These are phyloP conservation scores for Aaosphaeria pasadenensis DNA, from an alignment of 2,329 filamentous ascomycete genomes.

Conservation along the genomic window DNA sequence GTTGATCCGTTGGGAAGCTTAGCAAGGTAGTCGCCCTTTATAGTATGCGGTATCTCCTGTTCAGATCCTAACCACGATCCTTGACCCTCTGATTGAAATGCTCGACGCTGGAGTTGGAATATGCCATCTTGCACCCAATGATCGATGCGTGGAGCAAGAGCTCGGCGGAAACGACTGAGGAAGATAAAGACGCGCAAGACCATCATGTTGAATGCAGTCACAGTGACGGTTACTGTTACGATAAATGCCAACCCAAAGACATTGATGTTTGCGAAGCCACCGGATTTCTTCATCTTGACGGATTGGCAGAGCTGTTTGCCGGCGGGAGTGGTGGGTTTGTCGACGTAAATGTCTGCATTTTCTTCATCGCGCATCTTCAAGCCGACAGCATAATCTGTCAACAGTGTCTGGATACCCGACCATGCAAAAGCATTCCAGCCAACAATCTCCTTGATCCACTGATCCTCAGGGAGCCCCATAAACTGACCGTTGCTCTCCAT, in stretches of 20 bases:
- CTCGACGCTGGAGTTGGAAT: conserved; percentile 6
- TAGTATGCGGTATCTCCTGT: conserved; percentile 3
- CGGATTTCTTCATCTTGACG: conserved; percentile 2
- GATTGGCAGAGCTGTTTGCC: conserved; percentile 1
- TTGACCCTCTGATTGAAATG: conserved; percentile 3
- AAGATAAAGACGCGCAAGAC: conserved; percentile 3
- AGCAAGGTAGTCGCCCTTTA: background rate
- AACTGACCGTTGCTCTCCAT: background rate
- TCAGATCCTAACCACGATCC: conserved; percentile 2
- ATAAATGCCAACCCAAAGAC: conserved; percentile 5
- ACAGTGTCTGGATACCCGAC: background rate
- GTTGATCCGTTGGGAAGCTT: background rate
- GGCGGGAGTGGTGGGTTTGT: background rate
- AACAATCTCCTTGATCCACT: conserved; percentile 2
- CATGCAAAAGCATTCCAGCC: background rate
- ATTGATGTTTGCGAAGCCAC: conserved; percentile 7
- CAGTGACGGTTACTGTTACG: background rate
- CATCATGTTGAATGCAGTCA: conserved; percentile 1
- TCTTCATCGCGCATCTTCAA: background rate
- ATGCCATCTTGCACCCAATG: conserved; percentile 7
- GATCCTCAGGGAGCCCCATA: background rate
- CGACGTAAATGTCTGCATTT: background rate
- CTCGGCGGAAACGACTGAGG: conserved; percentile 1
- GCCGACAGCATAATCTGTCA: conserved; percentile 1
- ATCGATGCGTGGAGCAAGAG: conserved; percentile 3